Evolutionary conservation across 2,329 filamentous ascomycete species (phyloP), one percentile per base, ranked within the genome.

Genomic region (Aureobasidium sp.): DNA sequence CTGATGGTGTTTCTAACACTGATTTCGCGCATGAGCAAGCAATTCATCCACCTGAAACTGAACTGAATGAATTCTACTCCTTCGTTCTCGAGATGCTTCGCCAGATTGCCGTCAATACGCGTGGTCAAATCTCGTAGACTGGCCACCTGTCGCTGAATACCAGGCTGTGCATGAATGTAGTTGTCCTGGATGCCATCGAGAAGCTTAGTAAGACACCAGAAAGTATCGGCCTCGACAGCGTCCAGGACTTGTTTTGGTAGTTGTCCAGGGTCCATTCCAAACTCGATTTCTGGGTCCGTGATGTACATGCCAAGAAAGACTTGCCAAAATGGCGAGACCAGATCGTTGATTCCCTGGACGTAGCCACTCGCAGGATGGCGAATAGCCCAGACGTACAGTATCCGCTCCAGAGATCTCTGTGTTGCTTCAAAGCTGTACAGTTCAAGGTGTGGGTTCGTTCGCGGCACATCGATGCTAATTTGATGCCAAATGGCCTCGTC

Each of bases 11-110:
- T 97, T 74, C 87, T 90, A 63, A 99, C 93, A 72, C 89, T 96
- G 67, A 99, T 89, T 77, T 99, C 94, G 66, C 94, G 85, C 94
- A 99, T 99, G 67, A 99, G 81, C 59, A 99, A 84, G 74, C 94
- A 99, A 71, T 99, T 99, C 94, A 99, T 99, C 94, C 94, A 99
- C 62, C 94, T 84, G 74, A 99, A 99, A 75, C 92, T 97, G 77
- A 99, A 99, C 72, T 99, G 94, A 70, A 99, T 99, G 71, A 99
- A 99, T 73, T 99, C 94, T 32, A 99, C 91, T 36, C 92, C 88
- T 75, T 97, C 92, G 27, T 84, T 84, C 72, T 97, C 91, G 44
- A 99, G 81, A 72, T 99, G 94, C 69, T 89, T 94, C 3, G 92
- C 90, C 52, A 99, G 78, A 3, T 82, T 83, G 32, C 84, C 84